phyloP scores from a whole-genome alignment of 2,329 filamentous ascomycete genomes.

The Aspergillus quadricinctus region DNA sequence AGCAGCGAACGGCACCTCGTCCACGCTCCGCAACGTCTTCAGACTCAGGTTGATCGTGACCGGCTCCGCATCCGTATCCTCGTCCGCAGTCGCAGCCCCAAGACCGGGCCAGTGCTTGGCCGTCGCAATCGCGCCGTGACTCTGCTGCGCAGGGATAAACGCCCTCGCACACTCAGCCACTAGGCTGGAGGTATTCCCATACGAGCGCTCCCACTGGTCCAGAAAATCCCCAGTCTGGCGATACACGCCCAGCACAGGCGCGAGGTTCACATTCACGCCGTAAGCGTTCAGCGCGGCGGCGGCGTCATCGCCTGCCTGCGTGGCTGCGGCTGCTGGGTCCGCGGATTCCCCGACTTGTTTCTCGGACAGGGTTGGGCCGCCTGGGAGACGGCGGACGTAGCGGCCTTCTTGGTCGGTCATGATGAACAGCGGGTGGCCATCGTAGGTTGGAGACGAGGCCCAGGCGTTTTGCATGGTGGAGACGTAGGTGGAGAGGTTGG shows the following conservation, averaged over 20 bases:
- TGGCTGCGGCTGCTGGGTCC: slow-evolving; percentile 15
- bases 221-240: slow-evolving; percentile 23
- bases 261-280: slow-evolving; percentile 24
- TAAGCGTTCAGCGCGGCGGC: slow-evolving; percentile 14
- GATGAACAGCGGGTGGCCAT: slow-evolving; percentile 23
- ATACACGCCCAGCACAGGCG: slow-evolving; percentile 27
- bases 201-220: slow-evolving; percentile 24
- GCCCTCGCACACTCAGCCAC: slow-evolving; percentile 18
- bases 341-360: slow-evolving; percentile 22
- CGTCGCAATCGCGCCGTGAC: slow-evolving; percentile 17
- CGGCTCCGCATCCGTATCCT: slow-evolving; percentile 25
- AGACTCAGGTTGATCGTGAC: slow-evolving; percentile 23
- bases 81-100: slow-evolving; percentile 17
- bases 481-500: slow-evolving; percentile 19
- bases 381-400: slow-evolving; percentile 22
- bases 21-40: slow-evolving; percentile 18
- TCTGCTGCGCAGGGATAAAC: slow-evolving; percentile 21
- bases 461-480: slow-evolving; percentile 21
- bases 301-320: slow-evolving; percentile 18
- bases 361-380: slow-evolving; percentile 20
- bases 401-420: slow-evolving; percentile 34
- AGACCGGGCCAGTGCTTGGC: slow-evolving; percentile 32
- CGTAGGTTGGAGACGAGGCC: slow-evolving; percentile 14
- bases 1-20: slow-evolving; percentile 21
- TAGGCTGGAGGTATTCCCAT: slow-evolving; percentile 19